Evolutionary conservation across 805 yeast species (phyloP), one percentile per base, ranked within the genome.

Genomic region (Torulaspora franciscae): DNA sequence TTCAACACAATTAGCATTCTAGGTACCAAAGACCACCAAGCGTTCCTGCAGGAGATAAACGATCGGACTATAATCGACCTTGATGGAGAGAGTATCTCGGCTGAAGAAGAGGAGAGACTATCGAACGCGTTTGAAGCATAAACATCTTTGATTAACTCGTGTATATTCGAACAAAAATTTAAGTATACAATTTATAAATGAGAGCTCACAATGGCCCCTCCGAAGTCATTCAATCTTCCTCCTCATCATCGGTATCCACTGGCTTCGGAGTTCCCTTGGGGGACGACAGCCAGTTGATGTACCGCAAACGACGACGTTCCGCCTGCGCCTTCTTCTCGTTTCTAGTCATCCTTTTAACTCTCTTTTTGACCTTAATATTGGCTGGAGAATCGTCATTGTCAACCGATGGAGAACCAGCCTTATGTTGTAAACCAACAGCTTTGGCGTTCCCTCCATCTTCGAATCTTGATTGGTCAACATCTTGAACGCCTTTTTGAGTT

Each of bases 251-350:
- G 30, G 97, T 83, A 61, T 93, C 95, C 25, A 74, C 80, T 4
- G 96, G 95, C 65, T 85, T 85, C 56, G 98, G 98, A 15, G 99
- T 93, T 26, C 99, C 99, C 80, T 93, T 93, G 54, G 99, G 96
- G 58, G 95, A 80, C 56, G 82, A 83, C 64, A 91, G 76, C 99
- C 99, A 91, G 58, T 86, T 96, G 43, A 91, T 74, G 67, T 91
- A 85, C 70, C 98, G 82, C 67, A 88, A 71, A 70, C 99, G 83
- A 73, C 98, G 85, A 73, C 98, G 83, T 67, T 85, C 95, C 30
- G 83, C 95, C 69, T 90, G 89, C 37, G 74, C 71, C 72, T 91
- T 91, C 82, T 87, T 81, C 61, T 91, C 97, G 64, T 91, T 91
- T 79, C 99, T 83, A 24, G 98, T 93, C 80, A 93, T 72, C 80